Conservation (phyloP, 345 rosid species). For the Pistacia vera region DNA sequence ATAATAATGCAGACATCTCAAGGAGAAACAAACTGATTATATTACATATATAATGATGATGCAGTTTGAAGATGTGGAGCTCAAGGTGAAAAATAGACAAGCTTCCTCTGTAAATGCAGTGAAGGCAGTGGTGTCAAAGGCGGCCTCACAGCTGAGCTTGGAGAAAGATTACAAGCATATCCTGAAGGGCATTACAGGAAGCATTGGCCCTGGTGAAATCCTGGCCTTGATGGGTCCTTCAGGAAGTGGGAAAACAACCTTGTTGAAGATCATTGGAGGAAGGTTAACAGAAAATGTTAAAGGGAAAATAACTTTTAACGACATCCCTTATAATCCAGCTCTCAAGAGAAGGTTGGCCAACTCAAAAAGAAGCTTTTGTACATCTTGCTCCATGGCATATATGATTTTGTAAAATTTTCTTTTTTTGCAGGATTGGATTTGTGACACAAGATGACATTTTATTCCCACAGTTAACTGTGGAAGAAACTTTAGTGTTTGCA, state of each 20-base stretch:
- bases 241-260: constrained; percentile 95
- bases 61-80: constrained; percentile 93
- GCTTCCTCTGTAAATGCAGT: constrained; percentile 54
- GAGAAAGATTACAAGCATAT: constrained; percentile 78
- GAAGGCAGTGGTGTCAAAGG: constrained; percentile 69
- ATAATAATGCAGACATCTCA: not conserved
- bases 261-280: constrained; percentile 87
- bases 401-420: too few relatives aligned
- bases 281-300: constrained; percentile 68
- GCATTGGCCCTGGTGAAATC: constrained; percentile 90
- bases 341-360: constrained; percentile 73
- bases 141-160: constrained; percentile 48
- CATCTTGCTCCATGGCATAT: not conserved
- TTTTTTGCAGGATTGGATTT: constrained; percentile 75
- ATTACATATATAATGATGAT: not conserved
- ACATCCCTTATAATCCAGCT: constrained; percentile 63
- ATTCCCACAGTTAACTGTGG: constrained; percentile 91
- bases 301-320: constrained; percentile 82
- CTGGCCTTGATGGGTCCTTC: constrained; percentile 99
- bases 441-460: constrained; percentile 96
- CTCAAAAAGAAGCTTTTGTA: not conserved
- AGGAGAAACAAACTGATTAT: too few relatives aligned
- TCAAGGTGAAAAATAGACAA: constrained; percentile 53
- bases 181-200: constrained; percentile 84
- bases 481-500: constrained; percentile 86